phyloP scores from a whole-genome alignment of 306 rosid genomes.

The Malus fusca region DNA sequence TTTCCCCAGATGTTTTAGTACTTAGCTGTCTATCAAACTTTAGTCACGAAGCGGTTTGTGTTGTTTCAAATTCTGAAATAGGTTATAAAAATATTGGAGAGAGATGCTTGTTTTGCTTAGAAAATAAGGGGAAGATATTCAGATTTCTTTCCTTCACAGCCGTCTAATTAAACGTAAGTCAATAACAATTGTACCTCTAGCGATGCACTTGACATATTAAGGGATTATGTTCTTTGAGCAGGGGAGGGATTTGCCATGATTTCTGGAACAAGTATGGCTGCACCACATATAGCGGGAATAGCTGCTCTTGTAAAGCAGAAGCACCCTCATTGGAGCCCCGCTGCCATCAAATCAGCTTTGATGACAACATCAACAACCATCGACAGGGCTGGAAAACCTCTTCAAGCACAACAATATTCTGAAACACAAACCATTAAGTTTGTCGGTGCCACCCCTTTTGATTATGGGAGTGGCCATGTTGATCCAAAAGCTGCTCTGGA shows the following conservation, averaged over 20 bases:
- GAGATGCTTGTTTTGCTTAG: neutral
- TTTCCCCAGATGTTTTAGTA: conserved; percentile 1
- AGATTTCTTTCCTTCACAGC: neutral
- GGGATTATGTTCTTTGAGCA: conserved; percentile 23
- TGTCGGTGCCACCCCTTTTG: conserved; percentile 79
- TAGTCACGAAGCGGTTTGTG: neutral
- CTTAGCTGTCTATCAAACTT: neutral
- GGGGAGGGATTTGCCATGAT: conserved; percentile 98
- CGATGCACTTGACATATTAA: neutral
- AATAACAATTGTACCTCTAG: neutral
- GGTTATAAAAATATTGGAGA: neutral
- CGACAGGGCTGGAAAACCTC: conserved; percentile 88
- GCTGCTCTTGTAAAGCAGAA: conserved; percentile 97
- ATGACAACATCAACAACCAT: conserved; percentile 88
- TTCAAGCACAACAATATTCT: conserved; percentile 84
- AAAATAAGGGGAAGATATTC: neutral
- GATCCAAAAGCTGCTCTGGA: conserved; percentile 94
- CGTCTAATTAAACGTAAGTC: neutral
- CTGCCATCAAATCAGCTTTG: conserved; percentile 95
- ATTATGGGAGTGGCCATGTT: conserved; percentile 97
- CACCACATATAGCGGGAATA: conserved; percentile 98
- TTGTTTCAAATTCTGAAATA: neutral
- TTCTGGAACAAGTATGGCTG: conserved; percentile 99
- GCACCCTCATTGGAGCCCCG: conserved; percentile 99
- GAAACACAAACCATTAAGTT: conserved; percentile 75